Conservation (phyloP, 805 yeast genomes). For the Alloascoidea africana region DNA sequence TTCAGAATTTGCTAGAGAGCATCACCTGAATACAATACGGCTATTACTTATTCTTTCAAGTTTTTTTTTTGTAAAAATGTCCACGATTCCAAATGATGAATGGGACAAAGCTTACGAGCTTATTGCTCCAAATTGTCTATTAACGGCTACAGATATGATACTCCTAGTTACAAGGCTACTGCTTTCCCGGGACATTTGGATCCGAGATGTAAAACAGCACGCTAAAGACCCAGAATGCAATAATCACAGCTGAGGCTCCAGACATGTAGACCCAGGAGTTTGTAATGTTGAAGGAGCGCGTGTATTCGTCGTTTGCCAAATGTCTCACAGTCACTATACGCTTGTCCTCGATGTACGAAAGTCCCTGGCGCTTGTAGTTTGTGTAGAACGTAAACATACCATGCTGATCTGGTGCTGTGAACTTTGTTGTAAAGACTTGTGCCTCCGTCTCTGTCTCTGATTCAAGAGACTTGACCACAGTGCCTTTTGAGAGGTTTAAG, state of each 20-base stretch:
- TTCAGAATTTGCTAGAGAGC: too few species aligned
- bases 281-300: conserved; percentile 83
- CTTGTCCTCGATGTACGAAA: conserved; percentile 47
- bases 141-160: too few species aligned
- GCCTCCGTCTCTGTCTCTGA: conserved; percentile 17
- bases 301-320: conserved; percentile 88
- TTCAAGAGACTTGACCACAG: too few species aligned
- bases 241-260: conserved; percentile 51
- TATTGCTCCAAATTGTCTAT: too few species aligned
- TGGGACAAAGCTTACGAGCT: too few species aligned
- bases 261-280: conserved; percentile 87
- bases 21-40: too few species aligned
- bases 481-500: conserved; percentile 36
- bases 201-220: conserved; percentile 35
- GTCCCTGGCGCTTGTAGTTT: conserved; percentile 69
- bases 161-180: too few species aligned
- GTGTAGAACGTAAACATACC: conserved; percentile 85
- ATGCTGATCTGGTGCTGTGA: conserved; percentile 85
- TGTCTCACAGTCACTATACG: conserved; percentile 78
- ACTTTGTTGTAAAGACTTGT: conserved; percentile 32
- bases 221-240: conserved; percentile 70
- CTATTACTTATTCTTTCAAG: too few species aligned
- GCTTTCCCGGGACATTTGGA: too few species aligned
- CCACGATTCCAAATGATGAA: too few species aligned
- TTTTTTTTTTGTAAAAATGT: too few species aligned